phyloP scores from a whole-genome alignment of 352 stramenopile species.

The Globisporangium acanthophoron region DNA sequence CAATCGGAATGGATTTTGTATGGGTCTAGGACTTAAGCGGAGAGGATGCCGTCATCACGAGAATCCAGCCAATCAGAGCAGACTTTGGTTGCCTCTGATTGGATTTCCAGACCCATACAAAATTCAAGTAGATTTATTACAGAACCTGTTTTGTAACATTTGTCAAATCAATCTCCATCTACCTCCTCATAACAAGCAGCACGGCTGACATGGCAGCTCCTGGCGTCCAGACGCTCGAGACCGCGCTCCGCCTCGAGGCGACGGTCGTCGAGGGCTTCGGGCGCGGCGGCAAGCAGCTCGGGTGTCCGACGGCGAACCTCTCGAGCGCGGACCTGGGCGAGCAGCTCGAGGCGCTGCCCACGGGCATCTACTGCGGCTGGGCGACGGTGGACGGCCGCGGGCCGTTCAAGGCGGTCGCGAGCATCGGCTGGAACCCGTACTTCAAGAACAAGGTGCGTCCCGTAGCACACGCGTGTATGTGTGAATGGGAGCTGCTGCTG shows the following conservation, averaged over 20 bases:
- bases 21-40: too few species aligned
- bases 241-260: slow-evolving; percentile 75
- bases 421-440: slow-evolving; percentile 95
- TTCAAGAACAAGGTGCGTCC: slow-evolving; percentile 87
- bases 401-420: slow-evolving; percentile 94
- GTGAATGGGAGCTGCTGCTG: slow-evolving; percentile 2
- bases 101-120: too few species aligned
- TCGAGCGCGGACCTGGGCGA: slow-evolving; percentile 81
- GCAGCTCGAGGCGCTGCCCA: slow-evolving; percentile 64
- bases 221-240: slow-evolving; percentile 45
- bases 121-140: too few species aligned
- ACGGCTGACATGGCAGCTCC: too few species aligned
- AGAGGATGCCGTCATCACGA: too few species aligned
- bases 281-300: slow-evolving; percentile 94
- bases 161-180: too few species aligned
- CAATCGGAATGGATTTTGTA: too few species aligned
- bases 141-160: too few species aligned
- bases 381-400: slow-evolving; percentile 79
- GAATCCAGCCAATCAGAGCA: too few species aligned
- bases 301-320: slow-evolving; percentile 95
- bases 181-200: too few species aligned
- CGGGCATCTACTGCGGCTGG: slow-evolving; percentile 95
- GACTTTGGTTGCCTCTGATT: too few species aligned
- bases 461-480: not conserved
- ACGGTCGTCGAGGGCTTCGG: slow-evolving; percentile 93